Conservation (phyloP, 306 rosid species). For the Delonix regia region DNA sequence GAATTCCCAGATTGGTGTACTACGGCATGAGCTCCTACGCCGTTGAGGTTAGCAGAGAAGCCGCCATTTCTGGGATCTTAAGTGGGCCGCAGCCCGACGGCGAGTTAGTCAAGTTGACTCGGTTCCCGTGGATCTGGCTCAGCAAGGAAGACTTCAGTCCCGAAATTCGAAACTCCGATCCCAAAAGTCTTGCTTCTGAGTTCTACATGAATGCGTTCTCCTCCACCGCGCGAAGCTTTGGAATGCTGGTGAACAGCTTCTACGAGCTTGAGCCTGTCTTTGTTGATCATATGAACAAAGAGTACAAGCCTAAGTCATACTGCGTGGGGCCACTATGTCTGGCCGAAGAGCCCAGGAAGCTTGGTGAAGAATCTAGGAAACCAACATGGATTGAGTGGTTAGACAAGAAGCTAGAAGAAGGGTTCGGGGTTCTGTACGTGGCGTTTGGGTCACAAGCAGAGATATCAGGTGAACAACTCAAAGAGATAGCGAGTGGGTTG, state of each 20-base stretch:
- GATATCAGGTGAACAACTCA: conserved; percentile 32
- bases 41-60: neutral
- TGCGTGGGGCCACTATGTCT: conserved; percentile 52
- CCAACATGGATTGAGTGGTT: conserved; percentile 46
- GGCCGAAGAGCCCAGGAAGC: neutral
- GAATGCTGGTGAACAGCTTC: conserved; percentile 47
- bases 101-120: conserved; percentile 15
- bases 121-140: conserved; percentile 48
- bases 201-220: fast-evolving
- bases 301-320: conserved; percentile 16
- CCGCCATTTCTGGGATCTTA: neutral
- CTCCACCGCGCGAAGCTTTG: conserved; percentile 31
- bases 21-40: conserved; percentile 40
- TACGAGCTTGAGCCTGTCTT: conserved; percentile 48
- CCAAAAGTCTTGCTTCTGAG: neutral
- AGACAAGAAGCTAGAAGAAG: conserved; percentile 24
- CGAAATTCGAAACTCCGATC: neutral
- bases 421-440: conserved; percentile 41
- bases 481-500: conserved; percentile 55
- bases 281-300: conserved; percentile 26
- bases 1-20: conserved; percentile 37
- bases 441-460: conserved; percentile 59
- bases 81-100: neutral
- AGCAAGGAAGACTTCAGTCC: conserved; percentile 23
- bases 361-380: neutral